These are phyloP conservation scores for Russula olivacea DNA, from an alignment of 768 basidiomycete genomes.

Conservation along the genomic window DNA sequence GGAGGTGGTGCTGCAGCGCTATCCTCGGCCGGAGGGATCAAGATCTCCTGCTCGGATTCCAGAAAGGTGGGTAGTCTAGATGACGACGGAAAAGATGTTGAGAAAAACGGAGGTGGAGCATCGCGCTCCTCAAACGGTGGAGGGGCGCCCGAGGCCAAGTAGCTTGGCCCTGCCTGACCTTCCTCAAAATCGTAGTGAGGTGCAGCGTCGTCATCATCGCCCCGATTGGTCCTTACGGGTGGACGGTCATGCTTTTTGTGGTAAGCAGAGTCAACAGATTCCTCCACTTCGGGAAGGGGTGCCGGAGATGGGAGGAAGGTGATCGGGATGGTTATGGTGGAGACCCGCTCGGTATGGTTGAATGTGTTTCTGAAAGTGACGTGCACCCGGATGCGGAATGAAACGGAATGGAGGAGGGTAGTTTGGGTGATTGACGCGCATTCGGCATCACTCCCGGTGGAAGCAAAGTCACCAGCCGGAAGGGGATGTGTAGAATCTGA, in stretches of 20 bases:
- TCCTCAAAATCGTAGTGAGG: conserved; percentile 56
- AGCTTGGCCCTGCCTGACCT: conserved; percentile 73
- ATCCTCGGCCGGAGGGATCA: conserved; percentile 47
- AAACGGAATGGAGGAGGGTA: conserved; percentile 77
- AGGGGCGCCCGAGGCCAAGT: conserved; percentile 55
- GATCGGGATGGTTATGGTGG: conserved; percentile 61
- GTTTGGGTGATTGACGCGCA: conserved; percentile 74
- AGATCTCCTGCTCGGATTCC: conserved; percentile 74
- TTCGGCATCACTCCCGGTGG: conserved; percentile 53
- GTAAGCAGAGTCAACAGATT: conserved; percentile 66
- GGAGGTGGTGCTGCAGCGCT: conserved; percentile 33
- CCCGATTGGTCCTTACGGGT: conserved; percentile 59
- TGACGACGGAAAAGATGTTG: conserved; percentile 34
- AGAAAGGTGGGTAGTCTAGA: conserved; percentile 65
- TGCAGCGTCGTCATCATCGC: conserved; percentile 60
- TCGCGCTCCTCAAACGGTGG: conserved; percentile 85
- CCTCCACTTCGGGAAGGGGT: conserved; percentile 73
- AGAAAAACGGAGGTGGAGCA: conserved; percentile 64
- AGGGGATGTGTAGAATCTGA: conserved; percentile 41
- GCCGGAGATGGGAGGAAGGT: conserved; percentile 68
- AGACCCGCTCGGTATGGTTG: conserved; percentile 60
- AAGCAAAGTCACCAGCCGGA: conserved; percentile 39
- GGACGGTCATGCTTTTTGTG: conserved; percentile 86
- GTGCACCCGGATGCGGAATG: conserved; percentile 68
- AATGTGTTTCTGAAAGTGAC: conserved; percentile 72